Conservation (phyloP, 345 rosid genomes). For the Dovyalis caffra region DNA sequence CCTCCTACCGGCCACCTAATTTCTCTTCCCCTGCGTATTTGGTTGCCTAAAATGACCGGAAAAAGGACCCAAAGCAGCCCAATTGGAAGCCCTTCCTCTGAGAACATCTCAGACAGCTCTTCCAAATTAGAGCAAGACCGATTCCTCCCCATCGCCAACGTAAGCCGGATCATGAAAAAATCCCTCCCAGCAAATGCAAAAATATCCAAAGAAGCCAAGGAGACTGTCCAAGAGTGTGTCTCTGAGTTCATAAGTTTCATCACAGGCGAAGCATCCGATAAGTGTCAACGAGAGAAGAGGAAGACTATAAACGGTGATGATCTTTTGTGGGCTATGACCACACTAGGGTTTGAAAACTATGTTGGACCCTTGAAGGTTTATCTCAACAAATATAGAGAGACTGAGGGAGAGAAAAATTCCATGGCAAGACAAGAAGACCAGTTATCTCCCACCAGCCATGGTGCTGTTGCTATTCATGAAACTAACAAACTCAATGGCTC, state of each 20-base stretch:
- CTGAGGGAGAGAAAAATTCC: constrained; percentile 25
- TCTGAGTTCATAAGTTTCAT: constrained; percentile 31
- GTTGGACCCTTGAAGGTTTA: constrained; percentile 24
- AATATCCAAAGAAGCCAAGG: constrained; percentile 32
- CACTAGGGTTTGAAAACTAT: constrained; percentile 26
- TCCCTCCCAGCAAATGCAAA: constrained; percentile 30
- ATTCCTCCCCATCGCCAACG: constrained; percentile 31
- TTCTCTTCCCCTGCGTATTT: neutral
- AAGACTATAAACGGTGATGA: constrained; percentile 30
- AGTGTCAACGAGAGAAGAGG: constrained; percentile 32
- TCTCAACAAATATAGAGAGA: constrained; percentile 22
- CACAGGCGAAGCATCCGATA: constrained; percentile 33
- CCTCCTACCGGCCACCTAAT: too few relatives aligned
- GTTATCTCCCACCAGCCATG: neutral
- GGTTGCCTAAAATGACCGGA: constrained; percentile 32
- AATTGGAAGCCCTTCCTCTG: constrained; percentile 41
- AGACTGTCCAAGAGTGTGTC: constrained; percentile 30
- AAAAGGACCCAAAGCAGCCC: constrained; percentile 39
- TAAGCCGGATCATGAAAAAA: constrained; percentile 29
- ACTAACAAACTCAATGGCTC: neutral
- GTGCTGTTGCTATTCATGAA: neutral
- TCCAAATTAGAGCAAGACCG: constrained; percentile 25
- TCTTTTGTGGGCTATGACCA: constrained; percentile 30
- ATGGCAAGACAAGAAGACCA: constrained; percentile 15
- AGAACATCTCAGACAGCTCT: constrained; percentile 36